Base-by-base conservation (phyloP, 345 rosid species). In the Lepidium aucheri region DNA sequence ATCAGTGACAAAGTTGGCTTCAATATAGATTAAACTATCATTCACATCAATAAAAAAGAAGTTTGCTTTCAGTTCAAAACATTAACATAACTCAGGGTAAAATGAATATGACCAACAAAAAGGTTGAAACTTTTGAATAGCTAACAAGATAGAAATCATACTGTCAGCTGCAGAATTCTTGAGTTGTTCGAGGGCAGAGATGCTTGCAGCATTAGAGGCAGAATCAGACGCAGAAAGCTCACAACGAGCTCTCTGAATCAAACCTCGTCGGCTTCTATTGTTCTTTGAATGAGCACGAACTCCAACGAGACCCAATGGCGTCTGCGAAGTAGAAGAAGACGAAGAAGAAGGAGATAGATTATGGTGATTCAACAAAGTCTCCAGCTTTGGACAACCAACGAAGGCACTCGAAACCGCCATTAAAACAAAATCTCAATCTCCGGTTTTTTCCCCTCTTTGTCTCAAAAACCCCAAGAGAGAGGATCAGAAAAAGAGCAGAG, bases 111-210 rank as follows among this genome's bases (percentile, higher is more conserved):
- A 47, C 26, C 10, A 13, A 56, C 53, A 33, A 46, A 57, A 68
- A 58, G 24, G 57, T 45, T 56, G 47, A 67, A 35, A 35, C 52
- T 67, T 55, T 11, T n/a, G n/a, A n/a, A n/a, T n/a, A 13, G 34
- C 11, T 52, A 41, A 4, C 3, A 9, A 2, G 6, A 44, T 9
- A 12, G 26, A 15, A 46, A 42, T 63, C 83, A 42, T 71, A 86
- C 89, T 65, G 61, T 84, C 89, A 59, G 82, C 74, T 24, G 89
- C 93, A 65, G 87, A 78, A 42, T 82, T 73, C 75, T 84, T 86
- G 73, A 86, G 89, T 56, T 75, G 93, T 60, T 84, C 86, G 5
- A 86, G 89, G 49, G 89, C 93, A 5, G 87, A 81, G 73, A 72
- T 33, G 62, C 70, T 71, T 68, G 87, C 73, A 14, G 75, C 79